Evolutionary conservation across 306 rosid species (phyloP).

Genomic region (Quercus dentata): DNA sequence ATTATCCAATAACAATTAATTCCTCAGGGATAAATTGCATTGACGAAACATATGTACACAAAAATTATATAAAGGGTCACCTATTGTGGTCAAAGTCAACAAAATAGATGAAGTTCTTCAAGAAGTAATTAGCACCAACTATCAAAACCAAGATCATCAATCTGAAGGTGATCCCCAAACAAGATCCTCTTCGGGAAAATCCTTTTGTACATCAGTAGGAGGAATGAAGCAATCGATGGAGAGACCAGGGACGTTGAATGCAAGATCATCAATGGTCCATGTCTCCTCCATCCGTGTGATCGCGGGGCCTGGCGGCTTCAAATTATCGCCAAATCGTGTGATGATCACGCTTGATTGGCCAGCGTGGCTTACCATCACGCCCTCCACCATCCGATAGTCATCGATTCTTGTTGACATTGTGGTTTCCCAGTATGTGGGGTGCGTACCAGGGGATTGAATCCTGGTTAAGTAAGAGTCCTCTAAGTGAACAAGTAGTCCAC

Average conservation of each 20-base stretch:
- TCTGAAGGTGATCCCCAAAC: conserved; percentile 60
- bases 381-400: conserved; percentile 70
- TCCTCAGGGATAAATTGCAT: not conserved
- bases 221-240: conserved; percentile 89
- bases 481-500: conserved; percentile 63
- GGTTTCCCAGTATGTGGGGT: conserved; percentile 92
- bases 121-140: not conserved
- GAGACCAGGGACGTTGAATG: conserved; percentile 80
- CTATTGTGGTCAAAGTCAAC: not conserved
- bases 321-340: conserved; percentile 74
- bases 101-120: not conserved
- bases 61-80: not conserved
- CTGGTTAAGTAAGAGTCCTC: conserved; percentile 90
- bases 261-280: conserved; percentile 86
- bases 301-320: conserved; percentile 55
- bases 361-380: conserved; percentile 71
- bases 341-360: conserved; percentile 69
- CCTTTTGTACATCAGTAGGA: conserved; percentile 62
- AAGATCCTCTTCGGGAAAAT: conserved; percentile 33
- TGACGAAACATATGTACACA: not conserved
- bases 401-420: conserved; percentile 78
- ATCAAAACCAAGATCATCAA: conserved; percentile 16
- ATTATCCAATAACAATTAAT: not conserved
- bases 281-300: conserved; percentile 75
- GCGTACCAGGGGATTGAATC: conserved; percentile 80